Evolutionary conservation across 768 basidiomycete species (phyloP), one percentile per base, ranked within the genome.

Genomic region (Lactarius tabidus): DNA sequence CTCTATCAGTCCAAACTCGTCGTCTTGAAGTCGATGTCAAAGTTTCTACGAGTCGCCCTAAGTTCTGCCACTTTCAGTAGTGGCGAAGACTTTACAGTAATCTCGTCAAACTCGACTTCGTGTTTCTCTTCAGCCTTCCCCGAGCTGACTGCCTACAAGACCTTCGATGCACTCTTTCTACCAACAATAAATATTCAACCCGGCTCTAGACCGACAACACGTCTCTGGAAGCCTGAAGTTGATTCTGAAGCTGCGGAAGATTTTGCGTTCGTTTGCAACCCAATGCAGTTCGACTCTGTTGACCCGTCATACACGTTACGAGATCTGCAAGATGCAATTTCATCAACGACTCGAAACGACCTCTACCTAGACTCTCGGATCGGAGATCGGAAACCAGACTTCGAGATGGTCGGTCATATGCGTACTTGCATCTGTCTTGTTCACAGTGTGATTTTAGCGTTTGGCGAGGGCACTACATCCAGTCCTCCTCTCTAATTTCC

Each of bases 401-500:
- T 41, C 26, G 62, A 52, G 23, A 35, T 45, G 60, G 60, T 67
- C 23, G 20, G 36, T 61, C 10, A 20, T 33, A 26, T 17, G 38
- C 35, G 15, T 38, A 7, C 29, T 60, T 23, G 23, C 8, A 10
- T 57, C 28, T 14, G 23, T 36, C 29, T 38, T 39, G 10, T n/a
- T 55, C 33, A 33, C 41, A 28, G n/a, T 20, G 9, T 20, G 28
- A 53, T 36, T 53, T 20, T 68, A 91, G 90, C 84, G 82, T 73
- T 78, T 97, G 31, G 85, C 89, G 63, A 81, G 82, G 59, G 83
- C 87, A 17, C 75, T 98, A n/a, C 85, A 94, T 70, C 81, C 93
- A 3, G 87, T 87, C 12, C 78, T 98, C 14, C 77, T 93, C 2
- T 87, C 93, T 26, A 87, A 90, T 1, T 92, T 93, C 75, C 83